Conservation (phyloP, 2,329 filamentous ascomycete species). For the Pestalotiopsis sp. region DNA sequence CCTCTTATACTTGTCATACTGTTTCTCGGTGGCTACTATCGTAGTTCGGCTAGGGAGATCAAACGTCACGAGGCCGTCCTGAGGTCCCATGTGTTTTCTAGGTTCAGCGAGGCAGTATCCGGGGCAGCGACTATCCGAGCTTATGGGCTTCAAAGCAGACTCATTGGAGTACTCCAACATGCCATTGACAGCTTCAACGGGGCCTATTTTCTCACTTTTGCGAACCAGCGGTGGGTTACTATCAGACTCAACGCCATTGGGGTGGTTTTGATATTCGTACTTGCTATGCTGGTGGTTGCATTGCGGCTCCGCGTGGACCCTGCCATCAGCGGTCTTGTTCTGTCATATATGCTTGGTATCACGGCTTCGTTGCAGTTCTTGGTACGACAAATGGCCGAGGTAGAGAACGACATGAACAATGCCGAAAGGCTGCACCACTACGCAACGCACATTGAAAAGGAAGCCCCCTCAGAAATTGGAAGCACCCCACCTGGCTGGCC, state of each 20-base stretch:
- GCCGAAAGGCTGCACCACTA: conserved; percentile 93
- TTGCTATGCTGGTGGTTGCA: conserved; percentile 88
- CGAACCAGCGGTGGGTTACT: conserved; percentile 92
- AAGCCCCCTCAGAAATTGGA: conserved; percentile 78
- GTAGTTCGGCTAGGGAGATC: conserved; percentile 87
- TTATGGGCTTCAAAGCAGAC: conserved; percentile 81
- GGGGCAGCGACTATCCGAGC: conserved; percentile 86
- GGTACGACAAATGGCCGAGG: conserved; percentile 89
- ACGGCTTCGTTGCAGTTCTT: conserved; percentile 97
- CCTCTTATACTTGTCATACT: conserved; percentile 77
- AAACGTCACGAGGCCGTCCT: conserved; percentile 93
- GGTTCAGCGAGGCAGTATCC: conserved; percentile 85
- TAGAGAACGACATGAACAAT: conserved; percentile 98
- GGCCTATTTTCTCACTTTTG: conserved; percentile 93
- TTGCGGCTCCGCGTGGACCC: conserved; percentile 84
- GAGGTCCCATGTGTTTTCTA: conserved; percentile 84
- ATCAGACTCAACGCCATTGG: conserved; percentile 84
- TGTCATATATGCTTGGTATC: conserved; percentile 91
- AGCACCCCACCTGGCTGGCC: conserved; percentile 81
- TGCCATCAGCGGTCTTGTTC: conserved; percentile 82
- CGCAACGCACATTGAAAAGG: conserved; percentile 82
- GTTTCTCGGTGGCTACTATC: conserved; percentile 84
- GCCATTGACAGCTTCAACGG: conserved; percentile 90
- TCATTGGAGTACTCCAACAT: conserved; percentile 68
- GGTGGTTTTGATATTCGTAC: conserved; percentile 82